Evolutionary conservation across 176 grass and related monocot species (phyloP).

Genomic region (Phyllostachys edulis): DNA sequence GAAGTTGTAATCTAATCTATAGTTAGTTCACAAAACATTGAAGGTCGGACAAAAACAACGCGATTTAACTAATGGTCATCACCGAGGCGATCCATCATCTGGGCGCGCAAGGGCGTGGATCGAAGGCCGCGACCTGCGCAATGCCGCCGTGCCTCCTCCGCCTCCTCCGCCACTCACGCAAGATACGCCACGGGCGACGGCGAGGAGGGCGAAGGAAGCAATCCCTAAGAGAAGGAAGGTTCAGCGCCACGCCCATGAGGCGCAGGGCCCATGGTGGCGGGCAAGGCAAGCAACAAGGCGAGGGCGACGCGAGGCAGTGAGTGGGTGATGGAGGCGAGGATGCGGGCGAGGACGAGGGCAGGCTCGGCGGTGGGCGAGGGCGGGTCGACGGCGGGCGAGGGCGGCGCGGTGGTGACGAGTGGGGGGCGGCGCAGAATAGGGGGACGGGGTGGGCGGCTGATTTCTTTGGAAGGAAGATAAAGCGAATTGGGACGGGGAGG

Average conservation of each 20-base stretch:
- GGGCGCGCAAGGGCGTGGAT: constrained; percentile 70
- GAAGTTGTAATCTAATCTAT: background rate
- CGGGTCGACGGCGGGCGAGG: too few relatives aligned
- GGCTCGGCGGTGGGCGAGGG: too few relatives aligned
- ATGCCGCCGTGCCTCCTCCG: constrained; percentile 28
- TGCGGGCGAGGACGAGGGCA: too few relatives aligned
- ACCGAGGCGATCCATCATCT: constrained; percentile 96
- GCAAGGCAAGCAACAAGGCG: too few relatives aligned
- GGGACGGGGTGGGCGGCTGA: too few relatives aligned
- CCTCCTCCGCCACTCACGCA: constrained; percentile 23
- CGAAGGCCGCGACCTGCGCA: constrained; percentile 57
- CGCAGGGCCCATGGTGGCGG: too few relatives aligned
- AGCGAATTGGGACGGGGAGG: too few relatives aligned
- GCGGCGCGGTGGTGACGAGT: too few relatives aligned
- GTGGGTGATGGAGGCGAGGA: too few relatives aligned
- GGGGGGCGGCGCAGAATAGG: too few relatives aligned
- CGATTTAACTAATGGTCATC: background rate
- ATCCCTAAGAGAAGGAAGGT: constrained; percentile 41
- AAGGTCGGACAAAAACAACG: background rate
- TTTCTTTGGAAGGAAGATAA: too few relatives aligned
- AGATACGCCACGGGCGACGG: constrained; percentile 34
- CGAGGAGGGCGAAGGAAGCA: constrained; percentile 29
- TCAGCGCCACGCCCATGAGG: constrained; percentile 44
- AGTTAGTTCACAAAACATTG: background rate
- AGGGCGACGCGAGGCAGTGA: too few relatives aligned